These are phyloP conservation scores for Skeletonema menzelii DNA, from an alignment of 108 stramenopile genomes.

Conservation along the genomic window DNA sequence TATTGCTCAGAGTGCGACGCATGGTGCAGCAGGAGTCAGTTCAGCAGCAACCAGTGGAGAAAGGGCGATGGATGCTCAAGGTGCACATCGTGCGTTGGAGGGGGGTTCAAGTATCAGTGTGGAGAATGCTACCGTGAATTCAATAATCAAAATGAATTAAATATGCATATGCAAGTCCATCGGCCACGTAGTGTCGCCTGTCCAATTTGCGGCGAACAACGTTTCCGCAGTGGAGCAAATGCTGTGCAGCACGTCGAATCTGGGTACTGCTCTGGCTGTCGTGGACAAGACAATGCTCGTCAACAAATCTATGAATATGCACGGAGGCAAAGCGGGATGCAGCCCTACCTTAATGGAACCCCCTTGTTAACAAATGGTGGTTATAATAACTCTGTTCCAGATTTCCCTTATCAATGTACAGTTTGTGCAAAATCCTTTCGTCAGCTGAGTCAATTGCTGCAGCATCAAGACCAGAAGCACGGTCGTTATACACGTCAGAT, in stretches of 20 bases:
- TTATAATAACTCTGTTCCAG: slow-evolving; percentile 40
- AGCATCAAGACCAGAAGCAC: slow-evolving; percentile 74
- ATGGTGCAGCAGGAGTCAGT: slow-evolving; percentile 18
- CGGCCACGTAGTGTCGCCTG: slow-evolving; percentile 69
- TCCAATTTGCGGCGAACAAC: slow-evolving; percentile 62
- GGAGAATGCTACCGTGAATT: slow-evolving; percentile 52
- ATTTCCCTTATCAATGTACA: slow-evolving; percentile 64
- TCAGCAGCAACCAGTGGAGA: slow-evolving; percentile 66
- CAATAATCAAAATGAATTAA: slow-evolving; percentile 52
- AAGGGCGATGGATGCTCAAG: slow-evolving; percentile 61
- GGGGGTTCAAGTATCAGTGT: slow-evolving; percentile 18
- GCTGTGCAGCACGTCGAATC: slow-evolving; percentile 77
- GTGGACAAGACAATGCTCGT: slow-evolving; percentile 56
- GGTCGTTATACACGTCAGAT: background rate
- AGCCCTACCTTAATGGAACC: slow-evolving; percentile 42
- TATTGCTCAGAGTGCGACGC: slow-evolving; percentile 47
- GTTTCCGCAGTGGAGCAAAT: slow-evolving; percentile 68
- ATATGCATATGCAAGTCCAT: slow-evolving; percentile 82
- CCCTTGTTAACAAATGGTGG: slow-evolving; percentile 55
- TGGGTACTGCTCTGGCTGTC: slow-evolving; percentile 66
- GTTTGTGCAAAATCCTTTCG: slow-evolving; percentile 57
- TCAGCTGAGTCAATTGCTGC: slow-evolving; percentile 69
- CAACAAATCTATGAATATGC: slow-evolving; percentile 67
- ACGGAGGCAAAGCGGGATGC: slow-evolving; percentile 32
- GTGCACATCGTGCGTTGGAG: slow-evolving; percentile 55